A percentile compares a stretch with the other conserved stretches of the same genome.
Evolutionary conservation across 1,139 yeast genomes (phyloP).

Genomic region (Sugiyamaella neomexicana): DNA sequence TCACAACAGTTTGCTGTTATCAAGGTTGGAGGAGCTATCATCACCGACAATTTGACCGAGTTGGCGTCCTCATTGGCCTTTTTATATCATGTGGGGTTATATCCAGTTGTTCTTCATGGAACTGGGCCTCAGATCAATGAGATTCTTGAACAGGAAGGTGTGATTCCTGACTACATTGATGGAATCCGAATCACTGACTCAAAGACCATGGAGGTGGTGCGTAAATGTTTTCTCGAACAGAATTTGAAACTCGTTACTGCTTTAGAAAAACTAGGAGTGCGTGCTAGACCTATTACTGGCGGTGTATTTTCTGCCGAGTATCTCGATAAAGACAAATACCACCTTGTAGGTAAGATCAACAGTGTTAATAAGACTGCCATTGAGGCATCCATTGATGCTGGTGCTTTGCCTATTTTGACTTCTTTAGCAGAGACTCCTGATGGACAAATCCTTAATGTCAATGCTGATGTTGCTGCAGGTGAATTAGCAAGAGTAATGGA

Average conservation of each 20-base stretch:
- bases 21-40: slow-evolving; percentile 98
- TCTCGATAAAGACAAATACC: slow-evolving; percentile 85
- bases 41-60: slow-evolving; percentile 89
- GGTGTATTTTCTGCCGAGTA: slow-evolving; percentile 96
- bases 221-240: slow-evolving; percentile 92
- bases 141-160: slow-evolving; percentile 87
- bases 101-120: slow-evolving; percentile 95
- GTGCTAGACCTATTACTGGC: slow-evolving; percentile 97
- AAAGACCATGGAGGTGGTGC: slow-evolving; percentile 92
- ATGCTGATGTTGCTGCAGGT: slow-evolving; percentile 99
- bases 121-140: slow-evolving; percentile 99
- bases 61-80: slow-evolving; percentile 94
- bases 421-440: slow-evolving; percentile 95
- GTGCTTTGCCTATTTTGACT: slow-evolving; percentile 93
- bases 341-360: slow-evolving; percentile 86
- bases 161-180: slow-evolving; percentile 92
- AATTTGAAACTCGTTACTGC: slow-evolving; percentile 94
- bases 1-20: slow-evolving; percentile 98
- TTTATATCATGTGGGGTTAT: slow-evolving; percentile 93
- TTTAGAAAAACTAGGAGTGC: slow-evolving; percentile 92
- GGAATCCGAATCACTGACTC: slow-evolving; percentile 97
- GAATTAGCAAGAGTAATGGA: slow-evolving; percentile 95
- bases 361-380: slow-evolving; percentile 87
- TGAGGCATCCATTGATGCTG: slow-evolving; percentile 93
- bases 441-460: slow-evolving; percentile 94